These are phyloP conservation scores for Pythium aquatile DNA, from an alignment of 352 stramenopile genomes.

Conservation along the genomic window DNA sequence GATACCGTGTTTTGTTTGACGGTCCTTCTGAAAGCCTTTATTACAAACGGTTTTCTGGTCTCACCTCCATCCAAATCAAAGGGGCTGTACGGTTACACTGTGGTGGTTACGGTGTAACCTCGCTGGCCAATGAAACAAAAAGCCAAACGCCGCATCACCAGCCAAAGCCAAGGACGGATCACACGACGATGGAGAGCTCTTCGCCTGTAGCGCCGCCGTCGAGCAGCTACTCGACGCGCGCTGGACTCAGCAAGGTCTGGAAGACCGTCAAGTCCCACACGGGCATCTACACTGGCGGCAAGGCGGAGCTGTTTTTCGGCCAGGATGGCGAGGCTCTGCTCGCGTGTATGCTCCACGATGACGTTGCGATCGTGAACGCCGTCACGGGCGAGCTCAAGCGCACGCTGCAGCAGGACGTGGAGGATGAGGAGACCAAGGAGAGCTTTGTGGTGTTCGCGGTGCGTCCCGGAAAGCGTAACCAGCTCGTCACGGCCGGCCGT, in stretches of 20 bases:
- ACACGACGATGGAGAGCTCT: slow-evolving; percentile 14
- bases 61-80: slow-evolving; percentile 18
- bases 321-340: slow-evolving; percentile 37
- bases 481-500: slow-evolving; percentile 82
- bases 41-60: background rate
- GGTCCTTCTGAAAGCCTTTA: background rate
- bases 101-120: background rate
- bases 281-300: slow-evolving; percentile 82
- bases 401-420: slow-evolving; percentile 72
- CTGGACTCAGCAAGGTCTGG: slow-evolving; percentile 79
- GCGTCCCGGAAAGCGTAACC: slow-evolving; percentile 57
- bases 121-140: slow-evolving; percentile 4
- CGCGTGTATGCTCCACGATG: slow-evolving; percentile 81
- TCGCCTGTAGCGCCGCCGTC: background rate
- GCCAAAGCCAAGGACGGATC: background rate
- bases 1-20: too few species aligned
- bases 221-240: slow-evolving; percentile 61
- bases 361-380: slow-evolving; percentile 76
- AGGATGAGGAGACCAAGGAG: slow-evolving; percentile 79
- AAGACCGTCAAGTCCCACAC: slow-evolving; percentile 72
- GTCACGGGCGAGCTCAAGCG: slow-evolving; percentile 67
- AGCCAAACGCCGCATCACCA: slow-evolving; percentile 3
- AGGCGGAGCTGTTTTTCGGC: slow-evolving; percentile 59
- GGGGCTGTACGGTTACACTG: background rate
- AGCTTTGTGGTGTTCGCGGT: slow-evolving; percentile 82